A percentile compares a stretch with the other conserved stretches of the same genome.
phyloP scores from a whole-genome alignment of 495 filamentous ascomycete species.

The Aspergillus mulundensis region DNA sequence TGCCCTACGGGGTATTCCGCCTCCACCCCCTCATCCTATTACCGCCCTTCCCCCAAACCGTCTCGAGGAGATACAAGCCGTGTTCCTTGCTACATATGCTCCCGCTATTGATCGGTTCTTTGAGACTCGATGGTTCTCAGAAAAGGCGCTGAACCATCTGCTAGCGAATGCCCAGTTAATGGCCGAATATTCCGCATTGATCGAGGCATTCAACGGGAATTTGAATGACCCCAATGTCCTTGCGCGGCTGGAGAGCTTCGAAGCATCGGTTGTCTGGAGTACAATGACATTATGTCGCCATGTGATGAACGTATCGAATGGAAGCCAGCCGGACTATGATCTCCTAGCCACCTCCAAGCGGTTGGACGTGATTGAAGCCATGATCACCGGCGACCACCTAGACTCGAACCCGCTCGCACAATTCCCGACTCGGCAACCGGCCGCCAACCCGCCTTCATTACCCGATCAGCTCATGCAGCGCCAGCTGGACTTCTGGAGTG shows the following conservation, averaged over 20 bases:
- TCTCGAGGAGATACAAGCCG: constrained; percentile 65
- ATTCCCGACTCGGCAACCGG: constrained; percentile 38
- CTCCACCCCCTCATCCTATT: constrained; percentile 55
- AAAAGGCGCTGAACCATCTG: constrained; percentile 48
- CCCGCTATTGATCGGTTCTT: constrained; percentile 74
- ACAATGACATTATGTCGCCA: constrained; percentile 50
- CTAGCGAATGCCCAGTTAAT: constrained; percentile 55
- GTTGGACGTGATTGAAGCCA: constrained; percentile 67
- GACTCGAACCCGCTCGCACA: constrained; percentile 52
- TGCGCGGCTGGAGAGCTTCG: constrained; percentile 57
- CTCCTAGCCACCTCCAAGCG: constrained; percentile 61
- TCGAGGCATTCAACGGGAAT: constrained; percentile 46
- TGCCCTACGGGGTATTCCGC: constrained; percentile 57
- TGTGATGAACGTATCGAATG: constrained; percentile 35
- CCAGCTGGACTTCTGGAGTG: constrained; percentile 77
- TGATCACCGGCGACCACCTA: constrained; percentile 66
- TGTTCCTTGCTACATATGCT: constrained; percentile 74
- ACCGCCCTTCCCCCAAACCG: constrained; percentile 47
- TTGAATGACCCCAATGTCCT: constrained; percentile 37
- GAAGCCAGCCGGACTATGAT: constrained; percentile 44
- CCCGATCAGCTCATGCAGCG: constrained; percentile 52
- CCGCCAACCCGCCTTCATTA: constrained; percentile 35
- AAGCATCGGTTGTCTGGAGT: constrained; percentile 69
- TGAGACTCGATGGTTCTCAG: constrained; percentile 78
- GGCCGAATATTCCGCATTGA: constrained; percentile 59